Conservation (phyloP, 148 eudicot species). For the Silene latifolia region DNA sequence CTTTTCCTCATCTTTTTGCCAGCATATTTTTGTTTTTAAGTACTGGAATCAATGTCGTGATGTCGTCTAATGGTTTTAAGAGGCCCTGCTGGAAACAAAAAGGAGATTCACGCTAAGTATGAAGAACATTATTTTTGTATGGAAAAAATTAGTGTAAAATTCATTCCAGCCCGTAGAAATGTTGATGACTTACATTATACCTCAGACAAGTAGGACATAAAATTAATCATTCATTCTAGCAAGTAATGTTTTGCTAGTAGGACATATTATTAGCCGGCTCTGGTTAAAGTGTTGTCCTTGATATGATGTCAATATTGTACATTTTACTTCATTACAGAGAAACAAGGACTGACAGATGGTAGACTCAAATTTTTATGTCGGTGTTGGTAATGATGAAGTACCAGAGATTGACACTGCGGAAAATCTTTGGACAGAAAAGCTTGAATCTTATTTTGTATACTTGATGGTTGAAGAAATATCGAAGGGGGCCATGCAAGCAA, state of each 20-base stretch:
- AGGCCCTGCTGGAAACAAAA: background rate
- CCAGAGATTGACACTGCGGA: conserved; percentile 24
- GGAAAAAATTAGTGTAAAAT: no score
- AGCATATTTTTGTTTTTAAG: background rate
- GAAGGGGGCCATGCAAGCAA: conserved; percentile 32
- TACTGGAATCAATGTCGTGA: background rate
- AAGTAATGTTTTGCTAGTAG: background rate
- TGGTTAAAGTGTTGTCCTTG: background rate
- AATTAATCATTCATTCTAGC: no score
- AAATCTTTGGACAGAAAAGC: conserved; percentile 27
- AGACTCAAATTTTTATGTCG: conserved; percentile 13
- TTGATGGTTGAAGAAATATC: conserved; percentile 31
- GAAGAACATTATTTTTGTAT: no score
- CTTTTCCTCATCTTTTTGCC: background rate
- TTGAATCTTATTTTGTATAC: conserved; percentile 30
- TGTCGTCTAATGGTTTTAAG: no score
- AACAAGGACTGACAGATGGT: conserved; percentile 20
- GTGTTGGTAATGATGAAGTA: conserved; percentile 21
- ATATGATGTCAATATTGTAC: background rate
- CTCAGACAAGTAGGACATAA: background rate
- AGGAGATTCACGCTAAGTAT: no score
- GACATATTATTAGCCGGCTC: background rate
- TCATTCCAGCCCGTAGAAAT: background rate
- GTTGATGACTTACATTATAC: background rate
- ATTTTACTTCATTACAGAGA: background rate